Percentiles rank a stretch among this genome's conserved stretches.
Conservation (phyloP, 345 rosid genomes). For the Crucihimalaya himalaica region DNA sequence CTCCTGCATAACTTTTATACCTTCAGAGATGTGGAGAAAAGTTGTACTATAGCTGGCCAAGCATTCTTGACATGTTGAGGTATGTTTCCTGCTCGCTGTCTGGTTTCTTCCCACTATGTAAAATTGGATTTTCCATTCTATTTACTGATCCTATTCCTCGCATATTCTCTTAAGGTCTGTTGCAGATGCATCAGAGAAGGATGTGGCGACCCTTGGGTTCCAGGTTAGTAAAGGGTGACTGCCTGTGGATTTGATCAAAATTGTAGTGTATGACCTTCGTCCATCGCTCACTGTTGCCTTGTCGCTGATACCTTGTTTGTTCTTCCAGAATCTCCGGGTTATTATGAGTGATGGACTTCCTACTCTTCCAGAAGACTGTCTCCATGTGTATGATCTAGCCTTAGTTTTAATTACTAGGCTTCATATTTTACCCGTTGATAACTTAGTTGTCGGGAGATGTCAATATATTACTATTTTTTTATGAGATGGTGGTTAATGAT, state of each 20-base stretch:
- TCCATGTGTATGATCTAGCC: slow-evolving; percentile 68
- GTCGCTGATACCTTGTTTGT: slow-evolving; percentile 35
- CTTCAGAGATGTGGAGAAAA: slow-evolving; percentile 92
- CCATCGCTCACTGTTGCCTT: slow-evolving; percentile 18
- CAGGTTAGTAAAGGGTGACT: slow-evolving; percentile 62
- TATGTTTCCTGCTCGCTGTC: slow-evolving; percentile 39
- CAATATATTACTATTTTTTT: not conserved
- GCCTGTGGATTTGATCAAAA: not conserved
- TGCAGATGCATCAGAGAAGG: slow-evolving; percentile 94
- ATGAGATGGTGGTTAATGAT: slow-evolving; percentile 27
- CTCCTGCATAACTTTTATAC: slow-evolving; percentile 18
- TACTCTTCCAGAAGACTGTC: slow-evolving; percentile 74
- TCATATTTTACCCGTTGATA: slow-evolving; percentile 8
- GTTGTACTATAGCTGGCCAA: slow-evolving; percentile 80
- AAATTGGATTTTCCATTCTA: slow-evolving; percentile 4
- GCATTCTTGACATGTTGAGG: slow-evolving; percentile 93
- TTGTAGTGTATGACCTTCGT: slow-evolving; percentile 8
- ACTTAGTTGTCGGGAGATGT: slow-evolving; percentile 18
- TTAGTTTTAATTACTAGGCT: not conserved
- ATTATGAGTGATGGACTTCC: slow-evolving; percentile 94
- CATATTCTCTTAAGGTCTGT: slow-evolving; percentile 64
- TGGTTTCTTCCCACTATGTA: not conserved
- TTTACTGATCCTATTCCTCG: slow-evolving; percentile 24
- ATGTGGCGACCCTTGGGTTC: slow-evolving; percentile 85
- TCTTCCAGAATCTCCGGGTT: slow-evolving; percentile 75